These are phyloP conservation scores for Gracilaria domingensis DNA, from an alignment of 23 red algal genomes.

Conservation along the genomic window DNA sequence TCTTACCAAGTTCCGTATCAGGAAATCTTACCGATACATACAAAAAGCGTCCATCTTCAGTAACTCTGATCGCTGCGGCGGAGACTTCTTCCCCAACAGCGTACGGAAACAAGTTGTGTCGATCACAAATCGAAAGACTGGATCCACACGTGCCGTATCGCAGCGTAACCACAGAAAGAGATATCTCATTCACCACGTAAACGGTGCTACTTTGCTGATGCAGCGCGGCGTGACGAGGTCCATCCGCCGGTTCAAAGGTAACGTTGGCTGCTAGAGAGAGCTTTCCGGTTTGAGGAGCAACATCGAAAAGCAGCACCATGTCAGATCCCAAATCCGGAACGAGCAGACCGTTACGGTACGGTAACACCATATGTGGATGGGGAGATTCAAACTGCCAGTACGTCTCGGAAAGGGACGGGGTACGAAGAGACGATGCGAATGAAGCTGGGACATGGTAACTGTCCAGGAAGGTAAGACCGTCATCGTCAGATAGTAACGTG, in stretches of 20 bases:
- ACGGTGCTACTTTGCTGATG: constrained; percentile 14
- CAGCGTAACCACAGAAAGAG: constrained; percentile 1
- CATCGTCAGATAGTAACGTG: not conserved
- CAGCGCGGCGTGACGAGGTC: constrained; percentile 19
- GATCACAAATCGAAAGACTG: not conserved
- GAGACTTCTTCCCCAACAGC: constrained; percentile 12
- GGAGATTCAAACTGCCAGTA: constrained; percentile 32
- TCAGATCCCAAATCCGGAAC: constrained; percentile 57
- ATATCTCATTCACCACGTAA: constrained; percentile 62
- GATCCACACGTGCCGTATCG: not conserved
- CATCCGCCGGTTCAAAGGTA: constrained; percentile 23
- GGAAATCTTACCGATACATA: constrained; percentile 39
- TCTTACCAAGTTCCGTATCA: constrained; percentile 3
- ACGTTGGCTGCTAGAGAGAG: not conserved
- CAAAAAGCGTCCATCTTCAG: constrained; percentile 44
- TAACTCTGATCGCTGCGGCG: constrained; percentile 47
- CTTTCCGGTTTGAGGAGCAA: constrained; percentile 9
- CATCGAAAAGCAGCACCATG: not conserved
- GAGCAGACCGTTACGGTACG: constrained; percentile 35
- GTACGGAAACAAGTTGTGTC: not conserved
- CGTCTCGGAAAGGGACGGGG: not conserved
- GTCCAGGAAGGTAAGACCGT: not conserved
- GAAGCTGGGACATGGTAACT: not conserved
- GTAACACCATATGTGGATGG: constrained; percentile 56
- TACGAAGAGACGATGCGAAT: not conserved